These are phyloP conservation scores for Vicia faba DNA, from an alignment of 306 rosid species.

Conservation along the genomic window DNA sequence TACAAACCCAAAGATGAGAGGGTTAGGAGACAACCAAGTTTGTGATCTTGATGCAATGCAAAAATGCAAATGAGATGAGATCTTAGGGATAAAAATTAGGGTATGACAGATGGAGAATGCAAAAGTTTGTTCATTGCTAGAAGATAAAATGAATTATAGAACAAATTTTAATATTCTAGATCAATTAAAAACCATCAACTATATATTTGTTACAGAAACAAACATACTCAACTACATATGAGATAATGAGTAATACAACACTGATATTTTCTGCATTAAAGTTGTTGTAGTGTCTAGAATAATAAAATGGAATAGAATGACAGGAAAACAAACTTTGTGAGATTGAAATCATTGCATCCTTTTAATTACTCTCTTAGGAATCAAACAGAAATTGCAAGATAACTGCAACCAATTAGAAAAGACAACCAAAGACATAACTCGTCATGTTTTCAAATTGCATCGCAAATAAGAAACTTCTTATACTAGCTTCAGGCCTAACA, in stretches of 20 bases:
- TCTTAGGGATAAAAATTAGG: too few relatives aligned
- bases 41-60: too few relatives aligned
- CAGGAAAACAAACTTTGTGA: not conserved
- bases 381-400: not conserved
- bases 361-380: too few relatives aligned
- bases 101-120: not conserved
- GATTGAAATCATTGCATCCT: too few relatives aligned
- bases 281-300: not conserved
- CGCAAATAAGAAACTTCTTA: conserved; percentile 34
- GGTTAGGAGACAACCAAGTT: too few relatives aligned
- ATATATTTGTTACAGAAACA: not conserved
- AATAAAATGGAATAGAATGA: not conserved
- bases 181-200: conserved; percentile 17
- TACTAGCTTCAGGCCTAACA: conserved; percentile 82
- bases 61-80: too few relatives aligned
- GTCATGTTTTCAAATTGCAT: conserved; percentile 28
- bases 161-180: not conserved
- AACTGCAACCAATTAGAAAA: conserved; percentile 12
- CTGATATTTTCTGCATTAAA: not conserved
- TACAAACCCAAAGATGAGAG: too few relatives aligned
- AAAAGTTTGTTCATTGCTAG: not conserved
- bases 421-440: conserved; percentile 18
- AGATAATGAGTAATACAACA: not conserved
- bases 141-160: conserved; percentile 3
- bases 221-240: not conserved